Evolutionary conservation across 306 rosid genomes (phyloP), one percentile per base, ranked within the genome.

Genomic region (Lathyrus tuberosus): DNA sequence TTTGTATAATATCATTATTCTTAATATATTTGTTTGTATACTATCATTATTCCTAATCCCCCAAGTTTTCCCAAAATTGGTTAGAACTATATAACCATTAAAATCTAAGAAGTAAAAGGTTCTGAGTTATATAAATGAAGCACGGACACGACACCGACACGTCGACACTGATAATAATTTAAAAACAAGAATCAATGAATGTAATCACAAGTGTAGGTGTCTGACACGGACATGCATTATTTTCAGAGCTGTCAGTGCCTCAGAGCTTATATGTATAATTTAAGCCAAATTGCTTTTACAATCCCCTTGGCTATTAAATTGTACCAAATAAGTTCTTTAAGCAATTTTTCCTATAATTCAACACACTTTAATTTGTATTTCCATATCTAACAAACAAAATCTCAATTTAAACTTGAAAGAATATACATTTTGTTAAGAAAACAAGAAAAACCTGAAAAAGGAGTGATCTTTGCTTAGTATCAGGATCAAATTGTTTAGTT

Each of bases 401-500:
- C 13, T 53, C 59, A 53, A n/a, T 30, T n/a, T 6, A 30, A 58
- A 58, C 9, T 24, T 24, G 4, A 11, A 54, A 33, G 2, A 17
- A 35, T 35, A 35, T 0, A 35, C 0, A 0, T 35, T 7, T 35
- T 0, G 13, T 20, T 10, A 26, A 38, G 52, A 5, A 14, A 46
- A 46, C 15, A 2, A 46, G 20, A 35, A 10, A 35, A 16, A 93
- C 98, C 95, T 94, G 97, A 78, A 94, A 90, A 1, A 94, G 92
- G 44, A 90, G 91, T 74, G 98, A 94, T 79, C 98, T 81, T 81
- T 94, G 98, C 67, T 90, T 94, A 3, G 97, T 90, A 59, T 94
- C 98, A 7, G 86, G 77, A 81, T 94, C 98, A 76, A 78, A 94
- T 76, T 94, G 98, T 80, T 94, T 90, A 8, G 97, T 94, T 30